These are phyloP conservation scores for Nasturtium officinale DNA, from an alignment of 345 rosid species.

Conservation along the genomic window DNA sequence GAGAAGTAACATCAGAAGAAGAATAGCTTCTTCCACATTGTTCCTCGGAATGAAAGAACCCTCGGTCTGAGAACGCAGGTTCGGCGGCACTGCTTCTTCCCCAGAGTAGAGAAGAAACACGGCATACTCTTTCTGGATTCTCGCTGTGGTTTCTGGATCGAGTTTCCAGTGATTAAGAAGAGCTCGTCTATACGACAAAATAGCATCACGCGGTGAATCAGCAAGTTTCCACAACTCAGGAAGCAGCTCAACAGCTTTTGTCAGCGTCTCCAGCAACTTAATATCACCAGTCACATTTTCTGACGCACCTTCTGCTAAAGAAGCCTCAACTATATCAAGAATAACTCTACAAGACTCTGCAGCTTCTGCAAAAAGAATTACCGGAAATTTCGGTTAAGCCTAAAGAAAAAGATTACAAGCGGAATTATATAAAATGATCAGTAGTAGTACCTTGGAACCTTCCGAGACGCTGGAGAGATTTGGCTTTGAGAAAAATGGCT, in stretches of 20 bases:
- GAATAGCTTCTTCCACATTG: slow-evolving; percentile 81
- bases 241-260: slow-evolving; percentile 80
- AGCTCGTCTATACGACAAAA: slow-evolving; percentile 67
- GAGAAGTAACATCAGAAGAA: slow-evolving; percentile 71
- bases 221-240: slow-evolving; percentile 82
- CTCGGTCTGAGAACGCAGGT: slow-evolving; percentile 68
- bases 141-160: slow-evolving; percentile 59
- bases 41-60: slow-evolving; percentile 72
- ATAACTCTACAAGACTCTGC: slow-evolving; percentile 79
- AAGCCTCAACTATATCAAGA: slow-evolving; percentile 81
- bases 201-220: slow-evolving; percentile 62
- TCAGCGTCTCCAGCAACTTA: slow-evolving; percentile 75
- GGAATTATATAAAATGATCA: not conserved
- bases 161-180: slow-evolving; percentile 78
- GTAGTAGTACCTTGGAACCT: slow-evolving; percentile 65
- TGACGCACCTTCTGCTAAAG: slow-evolving; percentile 73
- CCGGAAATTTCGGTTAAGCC: not conserved
- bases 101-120: slow-evolving; percentile 80
- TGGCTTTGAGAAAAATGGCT: slow-evolving; percentile 80
- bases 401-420: not conserved
- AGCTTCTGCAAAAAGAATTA: slow-evolving; percentile 69
- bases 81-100: slow-evolving; percentile 75
- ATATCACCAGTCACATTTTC: slow-evolving; percentile 65
- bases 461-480: slow-evolving; percentile 72
- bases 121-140: slow-evolving; percentile 75